phyloP scores from a whole-genome alignment of 495 filamentous ascomycete genomes.

The Podospora bellae-mahoneyi region DNA sequence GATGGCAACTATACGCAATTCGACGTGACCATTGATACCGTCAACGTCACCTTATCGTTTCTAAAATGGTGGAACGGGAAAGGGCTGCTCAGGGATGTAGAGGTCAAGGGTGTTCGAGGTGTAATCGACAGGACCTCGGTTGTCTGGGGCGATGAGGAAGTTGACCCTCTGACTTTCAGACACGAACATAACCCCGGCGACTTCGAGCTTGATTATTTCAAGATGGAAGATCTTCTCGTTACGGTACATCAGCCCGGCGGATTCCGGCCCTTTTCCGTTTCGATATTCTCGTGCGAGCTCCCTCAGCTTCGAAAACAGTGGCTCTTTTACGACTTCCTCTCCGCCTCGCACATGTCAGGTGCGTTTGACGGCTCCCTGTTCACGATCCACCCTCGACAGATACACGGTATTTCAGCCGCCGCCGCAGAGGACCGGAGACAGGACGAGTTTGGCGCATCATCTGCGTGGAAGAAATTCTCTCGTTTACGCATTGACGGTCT shows the following conservation, averaged over 20 bases:
- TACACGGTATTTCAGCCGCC: constrained; percentile 56
- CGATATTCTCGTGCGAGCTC: constrained; percentile 91
- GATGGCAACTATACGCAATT: constrained; percentile 98
- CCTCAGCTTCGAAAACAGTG: constrained; percentile 91
- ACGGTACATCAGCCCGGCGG: constrained; percentile 86
- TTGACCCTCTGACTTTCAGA: constrained; percentile 82
- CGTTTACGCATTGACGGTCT: constrained; percentile 87
- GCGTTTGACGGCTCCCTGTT: constrained; percentile 94
- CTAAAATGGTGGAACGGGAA: constrained; percentile 97
- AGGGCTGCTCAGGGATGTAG: constrained; percentile 84
- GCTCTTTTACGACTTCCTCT: constrained; percentile 96
- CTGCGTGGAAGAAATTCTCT: constrained; percentile 88
- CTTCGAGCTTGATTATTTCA: constrained; percentile 95
- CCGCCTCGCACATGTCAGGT: constrained; percentile 91
- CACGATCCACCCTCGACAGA: constrained; percentile 92
- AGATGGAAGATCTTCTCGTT: constrained; percentile 87
- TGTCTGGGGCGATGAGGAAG: constrained; percentile 60
- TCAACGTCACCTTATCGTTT: constrained; percentile 97
- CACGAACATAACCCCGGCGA: constrained; percentile 88
- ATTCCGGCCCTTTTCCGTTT: constrained; percentile 91
- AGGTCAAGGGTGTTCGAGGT: constrained; percentile 93
- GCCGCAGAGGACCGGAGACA: constrained; percentile 43
- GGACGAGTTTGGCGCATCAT: constrained; percentile 43
- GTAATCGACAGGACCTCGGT: constrained; percentile 87
- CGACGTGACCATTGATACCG: constrained; percentile 87